Evolutionary conservation across 257 asterid genomes (phyloP), one percentile per base, ranked within the genome.

Genomic region (Oldenlandia corymbosa): DNA sequence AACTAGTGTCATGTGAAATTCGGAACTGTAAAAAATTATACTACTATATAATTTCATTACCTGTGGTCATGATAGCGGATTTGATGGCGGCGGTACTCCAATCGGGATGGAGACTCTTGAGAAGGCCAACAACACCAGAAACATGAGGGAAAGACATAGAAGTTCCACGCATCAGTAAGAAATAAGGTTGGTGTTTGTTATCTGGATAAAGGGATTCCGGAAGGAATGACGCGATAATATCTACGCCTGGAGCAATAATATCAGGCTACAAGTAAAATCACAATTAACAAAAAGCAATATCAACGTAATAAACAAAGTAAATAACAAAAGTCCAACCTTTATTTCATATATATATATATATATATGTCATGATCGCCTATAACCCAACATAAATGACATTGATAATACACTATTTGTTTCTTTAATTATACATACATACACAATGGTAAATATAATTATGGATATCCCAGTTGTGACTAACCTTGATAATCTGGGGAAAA

Each of bases 201-300:
- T 34, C 39, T 34, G 39, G n/a, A n/a, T n/a, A n/a, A n/a, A n/a
- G n/a, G n/a, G n/a, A 50, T 11, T 28, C 80, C 61, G 72, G 78
- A 12, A 66, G 70, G 61, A 20, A 83, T 0, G 93, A 78, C 2
- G 95, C 93, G 7, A 83, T 79, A 10, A 87, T 73, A 56, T 75
- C 64, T 1, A 87, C 86, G 30, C 95, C 93, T 0, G 93, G 93
- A n/a, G 86, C 90, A 2, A 83, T 79, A n/a, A 87, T 53, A 73
- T 87, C 95, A 14, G 95, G 95, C 93, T 85, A 74, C 52, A 69
- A n/a, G n/a, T n/a, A n/a, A n/a, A n/a, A n/a, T n/a, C n/a, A n/a
- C n/a, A n/a, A n/a, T n/a, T n/a, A n/a, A n/a, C n/a, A n/a, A n/a
- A n/a, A n/a, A n/a, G n/a, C n/a, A n/a, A n/a, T n/a, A n/a, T n/a